These are phyloP conservation scores for Kwoniella bestiolae DNA, from an alignment of 768 basidiomycete genomes.

Conservation along the genomic window DNA sequence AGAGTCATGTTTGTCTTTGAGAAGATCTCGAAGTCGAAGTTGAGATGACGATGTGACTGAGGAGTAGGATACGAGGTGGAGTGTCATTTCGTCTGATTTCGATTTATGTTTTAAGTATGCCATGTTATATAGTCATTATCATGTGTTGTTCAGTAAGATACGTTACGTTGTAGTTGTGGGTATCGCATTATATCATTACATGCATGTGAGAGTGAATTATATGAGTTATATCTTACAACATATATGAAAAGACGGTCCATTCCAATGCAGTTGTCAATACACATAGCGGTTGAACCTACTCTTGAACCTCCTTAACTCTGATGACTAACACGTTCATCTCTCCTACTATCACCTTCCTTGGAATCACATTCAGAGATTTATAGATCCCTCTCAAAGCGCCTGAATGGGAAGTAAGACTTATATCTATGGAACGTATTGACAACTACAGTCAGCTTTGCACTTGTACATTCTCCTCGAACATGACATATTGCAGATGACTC, in stretches of 20 bases:
- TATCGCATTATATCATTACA: not conserved
- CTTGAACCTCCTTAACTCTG: conserved; percentile 25
- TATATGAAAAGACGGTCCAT: no score
- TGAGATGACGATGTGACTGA: conserved; percentile 1
- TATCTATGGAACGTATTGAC: conserved; percentile 24
- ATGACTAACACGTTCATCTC: conserved; percentile 47
- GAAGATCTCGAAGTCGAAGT: conserved; percentile 35
- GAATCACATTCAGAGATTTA: conserved; percentile 26
- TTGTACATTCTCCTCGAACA: not conserved
- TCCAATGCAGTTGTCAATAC: no score
- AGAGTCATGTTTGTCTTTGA: conserved; percentile 55
- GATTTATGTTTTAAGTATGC: not conserved
- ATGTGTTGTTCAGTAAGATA: not conserved
- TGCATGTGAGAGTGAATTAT: not conserved
- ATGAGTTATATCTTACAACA: not conserved
- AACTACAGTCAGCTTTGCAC: no score
- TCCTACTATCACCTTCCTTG: conserved; percentile 20
- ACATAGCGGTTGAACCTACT: not conserved
- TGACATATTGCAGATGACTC: not conserved
- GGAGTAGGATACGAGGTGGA: not conserved
- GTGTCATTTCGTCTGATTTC: no score
- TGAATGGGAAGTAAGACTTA: conserved; percentile 41
- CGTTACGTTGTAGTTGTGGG: not conserved
- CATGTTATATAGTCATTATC: not conserved
- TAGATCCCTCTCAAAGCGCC: conserved; percentile 33